Conservation (phyloP, 2,329 filamentous ascomycete species). For the Neoascochyta sp. region DNA sequence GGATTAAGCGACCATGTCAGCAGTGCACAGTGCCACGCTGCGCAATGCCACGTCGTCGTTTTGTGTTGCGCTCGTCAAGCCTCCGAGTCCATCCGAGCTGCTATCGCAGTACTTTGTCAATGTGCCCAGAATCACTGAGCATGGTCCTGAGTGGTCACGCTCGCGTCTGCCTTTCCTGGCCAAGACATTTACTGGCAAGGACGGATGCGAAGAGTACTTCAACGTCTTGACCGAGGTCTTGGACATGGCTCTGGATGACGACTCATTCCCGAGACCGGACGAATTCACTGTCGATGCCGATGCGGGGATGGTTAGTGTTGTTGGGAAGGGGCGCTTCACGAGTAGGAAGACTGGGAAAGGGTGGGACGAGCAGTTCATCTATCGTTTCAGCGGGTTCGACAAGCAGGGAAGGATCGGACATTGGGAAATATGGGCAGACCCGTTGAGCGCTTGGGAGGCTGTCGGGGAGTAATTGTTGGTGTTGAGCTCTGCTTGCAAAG, state of each 20-base stretch:
- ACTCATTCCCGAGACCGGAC: constrained; percentile 33
- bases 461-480: constrained; percentile 26
- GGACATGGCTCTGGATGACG: constrained; percentile 27
- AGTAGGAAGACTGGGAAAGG: constrained; percentile 40
- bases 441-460: constrained; percentile 43
- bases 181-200: constrained; percentile 33
- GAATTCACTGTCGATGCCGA: constrained; percentile 39
- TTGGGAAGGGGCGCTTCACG: constrained; percentile 33
- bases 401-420: constrained; percentile 38
- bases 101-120: constrained; percentile 26
- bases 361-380: constrained; percentile 43
- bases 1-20: constrained; percentile 14
- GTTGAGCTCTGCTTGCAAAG: too few relatives aligned
- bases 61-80: constrained; percentile 27
- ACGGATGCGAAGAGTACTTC: constrained; percentile 42
- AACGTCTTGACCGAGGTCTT: constrained; percentile 31
- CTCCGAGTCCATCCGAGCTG: constrained; percentile 22
- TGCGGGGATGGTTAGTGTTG: constrained; percentile 36
- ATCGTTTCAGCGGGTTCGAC: constrained; percentile 42
- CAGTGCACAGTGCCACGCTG: constrained; percentile 15
- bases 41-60: constrained; percentile 25
- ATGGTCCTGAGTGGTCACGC: constrained; percentile 40
- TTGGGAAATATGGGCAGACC: constrained; percentile 47
- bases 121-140: constrained; percentile 40
- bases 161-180: constrained; percentile 40